Evolutionary conservation across 2,329 filamentous ascomycete species (phyloP), one percentile per base, ranked within the genome.

Genomic region (Fusarium marasasianum): DNA sequence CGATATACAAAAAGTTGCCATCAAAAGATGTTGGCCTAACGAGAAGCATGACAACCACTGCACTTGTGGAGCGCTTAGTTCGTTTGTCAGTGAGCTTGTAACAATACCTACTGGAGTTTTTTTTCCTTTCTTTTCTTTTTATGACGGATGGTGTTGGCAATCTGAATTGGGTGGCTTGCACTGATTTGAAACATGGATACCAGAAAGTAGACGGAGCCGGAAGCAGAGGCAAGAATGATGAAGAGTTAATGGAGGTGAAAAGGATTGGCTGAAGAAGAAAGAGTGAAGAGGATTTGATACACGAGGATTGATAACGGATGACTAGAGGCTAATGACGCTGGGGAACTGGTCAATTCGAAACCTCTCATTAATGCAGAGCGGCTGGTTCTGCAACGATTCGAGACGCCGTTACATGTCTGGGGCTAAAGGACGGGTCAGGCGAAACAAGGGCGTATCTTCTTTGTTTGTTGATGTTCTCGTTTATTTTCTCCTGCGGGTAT

Each of bases 21-120:
- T 43, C 65, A 70, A 63, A 63, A 66, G 37, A 61, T 68, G 60
- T 63, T 77, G 71, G 63, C 65, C 56, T 73, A 65, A 72, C 63
- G 63, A 66, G 66, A 67, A 72, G 74, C 69, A 76, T 73, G 63
- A 74, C 61, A 54, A 74, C 73, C 75, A 77, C 57, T 73, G 63
- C 63, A 51, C 57, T 63, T 56, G 62, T 74, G 62, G 62, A 74
- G 58, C 71, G 71, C 68, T 73, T 76, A 63, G 55, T 71, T 74
- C 69, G 62, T 70, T 65, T 72, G 74, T 73, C 65, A 74, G 67
- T 72, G 70, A 74, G 74, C 76, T 78, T 78, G 76, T 78, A 78
- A 71, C 69, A 78, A 77, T 74, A 73, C 72, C 67, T 68, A 69
- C 74, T 55, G 74, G 69, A 73, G 66, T 69, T 75, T 73, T 67